Evolutionary conservation across 192 early-diverging fungal genomes (phyloP), one percentile per base, ranked within the genome.

Genomic region (Coemansia sp.): DNA sequence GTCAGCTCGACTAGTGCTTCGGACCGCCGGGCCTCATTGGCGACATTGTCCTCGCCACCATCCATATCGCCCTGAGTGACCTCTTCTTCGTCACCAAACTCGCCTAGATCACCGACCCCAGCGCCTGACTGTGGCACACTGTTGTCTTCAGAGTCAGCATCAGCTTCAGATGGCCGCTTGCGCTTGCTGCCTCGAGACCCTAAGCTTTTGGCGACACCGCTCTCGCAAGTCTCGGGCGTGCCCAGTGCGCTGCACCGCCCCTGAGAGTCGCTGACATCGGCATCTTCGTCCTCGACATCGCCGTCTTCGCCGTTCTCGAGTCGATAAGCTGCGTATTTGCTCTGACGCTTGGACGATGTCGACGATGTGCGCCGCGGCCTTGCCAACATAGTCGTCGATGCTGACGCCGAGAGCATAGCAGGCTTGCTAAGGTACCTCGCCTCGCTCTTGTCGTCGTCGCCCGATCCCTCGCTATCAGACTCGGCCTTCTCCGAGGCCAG

Each of bases 1-100:
- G 78, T 77, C 55, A 84, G 74, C 53, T 84, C 82, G 12, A 61
- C 38, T 38, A 84, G 49, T 18, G 82, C 82, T 38, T 64, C 74
- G 0, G 78, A 64, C 20, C 82, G 73, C 67, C 78, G 76, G 22
- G 78, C 64, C 68, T 84, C 82, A 68, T 71, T 69, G n/a, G 58
- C 68, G 12, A 40, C 41, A 15, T 41, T 61, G 43, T 75, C 73
- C 34, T 65, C 55, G 52, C 58, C 53, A 24, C n/a, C 52, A 43
- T 72, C 61, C 61, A 62, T 39, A 38, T 38, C 61, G 38, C 39
- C 61, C 36, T 62, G 38, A 41, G 39, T 38, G 61, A 52, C 16
- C 43, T 63, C 65, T 12, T 64, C 62, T 36, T 64, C 38, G 18
- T 65, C 47, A 31, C 27, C 49, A 47, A 29, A 13, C 63, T 22